phyloP scores from a whole-genome alignment of 352 stramenopile genomes.

The Phytophthora fragariae region DNA sequence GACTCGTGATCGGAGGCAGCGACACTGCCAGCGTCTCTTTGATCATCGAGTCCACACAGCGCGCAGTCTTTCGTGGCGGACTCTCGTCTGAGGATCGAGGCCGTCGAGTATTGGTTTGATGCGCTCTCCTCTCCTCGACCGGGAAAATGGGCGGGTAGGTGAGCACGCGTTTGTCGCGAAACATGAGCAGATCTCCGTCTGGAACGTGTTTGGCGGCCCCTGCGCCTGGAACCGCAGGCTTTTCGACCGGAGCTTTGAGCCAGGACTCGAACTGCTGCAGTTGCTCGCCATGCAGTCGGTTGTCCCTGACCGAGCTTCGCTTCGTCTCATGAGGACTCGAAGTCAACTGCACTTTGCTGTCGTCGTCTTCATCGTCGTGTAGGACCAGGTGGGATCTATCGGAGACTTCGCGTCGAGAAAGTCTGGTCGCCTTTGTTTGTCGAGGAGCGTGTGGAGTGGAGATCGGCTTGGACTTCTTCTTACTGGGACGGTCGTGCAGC shows the following conservation, averaged over 20 bases:
- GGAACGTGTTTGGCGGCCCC: conserved; percentile 50
- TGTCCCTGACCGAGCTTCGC: background rate
- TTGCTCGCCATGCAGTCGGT: conserved; percentile 22
- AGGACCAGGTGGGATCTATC: background rate
- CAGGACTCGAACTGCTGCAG: conserved; percentile 51
- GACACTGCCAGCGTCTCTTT: conserved; percentile 37
- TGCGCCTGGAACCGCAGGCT: conserved; percentile 47
- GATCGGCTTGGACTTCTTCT: conserved; percentile 23
- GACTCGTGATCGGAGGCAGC: conserved; percentile 47
- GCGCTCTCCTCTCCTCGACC: conserved; percentile 21
- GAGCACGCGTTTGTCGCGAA: conserved; percentile 44
- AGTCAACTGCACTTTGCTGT: background rate
- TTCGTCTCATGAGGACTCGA: conserved; percentile 4
- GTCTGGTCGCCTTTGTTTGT: conserved; percentile 1
- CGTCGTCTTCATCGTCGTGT: conserved; percentile 2
- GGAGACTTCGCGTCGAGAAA: conserved; percentile 3
- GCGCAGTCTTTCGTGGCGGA: conserved; percentile 24
- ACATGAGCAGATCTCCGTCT: conserved; percentile 65
- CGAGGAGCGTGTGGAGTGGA: conserved; percentile 18
- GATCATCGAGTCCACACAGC: conserved; percentile 19
- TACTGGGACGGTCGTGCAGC: conserved; percentile 26
- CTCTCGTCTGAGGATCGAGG: conserved; percentile 32
- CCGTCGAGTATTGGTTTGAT: conserved; percentile 14
- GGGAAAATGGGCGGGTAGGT: conserved; percentile 34
- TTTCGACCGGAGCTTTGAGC: conserved; percentile 49